A percentile compares a stretch with the other conserved stretches of the same genome.
Evolutionary conservation across 139 green algal species (phyloP).

Genomic region (Pseudopediastrum boryanum): DNA sequence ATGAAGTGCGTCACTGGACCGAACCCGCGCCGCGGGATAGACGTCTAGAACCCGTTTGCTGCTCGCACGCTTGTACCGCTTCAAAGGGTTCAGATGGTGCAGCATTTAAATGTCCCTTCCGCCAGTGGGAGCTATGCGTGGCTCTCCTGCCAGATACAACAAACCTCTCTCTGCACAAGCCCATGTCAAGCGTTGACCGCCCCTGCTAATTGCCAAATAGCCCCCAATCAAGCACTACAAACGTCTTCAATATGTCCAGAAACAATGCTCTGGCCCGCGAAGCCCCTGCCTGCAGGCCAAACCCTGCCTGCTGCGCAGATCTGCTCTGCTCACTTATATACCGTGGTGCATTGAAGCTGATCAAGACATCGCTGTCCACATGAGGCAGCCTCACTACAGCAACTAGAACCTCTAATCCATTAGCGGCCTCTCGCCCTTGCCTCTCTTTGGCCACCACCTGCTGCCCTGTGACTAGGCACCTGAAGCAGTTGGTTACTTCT

Average conservation of each 20-base stretch:
- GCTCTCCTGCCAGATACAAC: no score
- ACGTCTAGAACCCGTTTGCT: no score
- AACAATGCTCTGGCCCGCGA: constrained; percentile 42
- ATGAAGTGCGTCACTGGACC: no score
- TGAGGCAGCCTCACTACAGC: constrained; percentile 59
- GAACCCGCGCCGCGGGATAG: no score
- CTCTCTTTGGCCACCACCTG: constrained; percentile 48
- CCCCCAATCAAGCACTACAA: constrained; percentile 56
- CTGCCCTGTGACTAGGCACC: constrained; percentile 33
- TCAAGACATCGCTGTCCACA: constrained; percentile 53
- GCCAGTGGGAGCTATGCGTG: no score
- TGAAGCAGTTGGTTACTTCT: neutral
- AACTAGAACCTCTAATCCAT: constrained; percentile 47
- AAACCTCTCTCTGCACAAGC: no score
- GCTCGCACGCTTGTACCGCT: no score
- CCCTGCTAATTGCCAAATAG: constrained; percentile 54
- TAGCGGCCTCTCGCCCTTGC: constrained; percentile 22
- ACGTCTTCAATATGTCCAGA: constrained; percentile 41
- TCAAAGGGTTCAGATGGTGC: no score
- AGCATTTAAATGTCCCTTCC: no score
- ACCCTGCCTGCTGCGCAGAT: constrained; percentile 51
- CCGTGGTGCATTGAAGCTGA: constrained; percentile 66
- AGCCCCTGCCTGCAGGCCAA: constrained; percentile 41
- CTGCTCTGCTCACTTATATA: constrained; percentile 52
- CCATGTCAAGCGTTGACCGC: no score